Percentiles rank a stretch among this genome's conserved stretches.
These are phyloP conservation scores for Tulasnella sp. DNA, from an alignment of 768 basidiomycete genomes.

Conservation along the genomic window DNA sequence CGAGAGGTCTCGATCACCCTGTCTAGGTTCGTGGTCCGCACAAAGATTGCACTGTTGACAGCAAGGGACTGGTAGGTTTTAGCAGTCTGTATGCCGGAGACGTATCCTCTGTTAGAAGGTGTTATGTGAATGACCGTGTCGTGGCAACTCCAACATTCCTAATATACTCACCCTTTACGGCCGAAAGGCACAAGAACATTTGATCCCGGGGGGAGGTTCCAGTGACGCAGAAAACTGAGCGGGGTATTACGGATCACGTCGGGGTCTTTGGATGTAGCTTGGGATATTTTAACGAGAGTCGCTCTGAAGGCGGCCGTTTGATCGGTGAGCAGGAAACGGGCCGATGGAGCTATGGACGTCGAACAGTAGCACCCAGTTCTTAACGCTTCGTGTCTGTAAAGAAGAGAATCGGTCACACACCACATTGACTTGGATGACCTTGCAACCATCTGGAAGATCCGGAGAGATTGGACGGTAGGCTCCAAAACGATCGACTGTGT, in stretches of 20 bases:
- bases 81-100: background rate
- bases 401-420: too few species aligned
- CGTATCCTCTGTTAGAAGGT: conserved; percentile 8
- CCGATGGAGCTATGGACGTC: too few species aligned
- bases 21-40: background rate
- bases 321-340: background rate
- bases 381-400: too few species aligned
- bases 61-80: background rate
- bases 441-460: background rate
- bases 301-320: background rate
- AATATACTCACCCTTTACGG: background rate
- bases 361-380: too few species aligned
- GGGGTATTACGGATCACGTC: background rate
- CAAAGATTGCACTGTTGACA: background rate
- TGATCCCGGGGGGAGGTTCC: background rate
- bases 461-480: background rate
- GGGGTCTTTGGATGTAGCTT: background rate
- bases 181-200: conserved; percentile 2
- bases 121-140: too few species aligned
- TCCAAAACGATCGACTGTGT: background rate
- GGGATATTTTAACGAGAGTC: background rate
- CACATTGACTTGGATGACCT: conserved; percentile 10
- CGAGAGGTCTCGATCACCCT: conserved; percentile 8
- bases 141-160: too few species aligned
- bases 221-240: background rate